Conservation (phyloP, 1,284 basidiomycete species). For the Sutorius eximius region DNA sequence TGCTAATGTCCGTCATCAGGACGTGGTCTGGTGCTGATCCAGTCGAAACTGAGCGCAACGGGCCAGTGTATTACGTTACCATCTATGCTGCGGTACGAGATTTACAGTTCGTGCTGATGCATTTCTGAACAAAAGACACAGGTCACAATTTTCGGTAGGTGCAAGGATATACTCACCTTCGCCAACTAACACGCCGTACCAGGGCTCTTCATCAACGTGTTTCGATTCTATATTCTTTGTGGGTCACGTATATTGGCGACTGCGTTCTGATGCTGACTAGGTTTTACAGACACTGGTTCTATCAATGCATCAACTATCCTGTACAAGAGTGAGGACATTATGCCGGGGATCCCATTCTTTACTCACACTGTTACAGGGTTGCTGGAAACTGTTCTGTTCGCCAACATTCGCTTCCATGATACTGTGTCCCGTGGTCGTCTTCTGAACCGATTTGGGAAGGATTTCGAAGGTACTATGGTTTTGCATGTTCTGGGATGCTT, state of each 20-base stretch:
- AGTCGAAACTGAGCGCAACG: slow-evolving; percentile 41
- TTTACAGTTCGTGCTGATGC: not conserved
- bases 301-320: slow-evolving; percentile 69
- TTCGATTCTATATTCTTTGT: slow-evolving; percentile 70
- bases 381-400: slow-evolving; percentile 84
- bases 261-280: slow-evolving; percentile 9
- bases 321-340: slow-evolving; percentile 59
- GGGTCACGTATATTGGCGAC: slow-evolving; percentile 25
- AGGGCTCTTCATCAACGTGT: slow-evolving; percentile 65
- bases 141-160: slow-evolving; percentile 44
- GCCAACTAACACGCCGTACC: slow-evolving; percentile 6
- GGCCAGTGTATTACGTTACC: slow-evolving; percentile 71
- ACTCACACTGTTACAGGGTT: slow-evolving; percentile 48
- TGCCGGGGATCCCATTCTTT: not conserved
- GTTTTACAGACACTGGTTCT: slow-evolving; percentile 56
- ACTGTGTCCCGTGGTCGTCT: slow-evolving; percentile 85
- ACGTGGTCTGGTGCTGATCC: slow-evolving; percentile 62
- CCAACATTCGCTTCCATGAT: slow-evolving; percentile 92
- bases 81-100: slow-evolving; percentile 67
- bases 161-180: not conserved
- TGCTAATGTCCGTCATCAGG: slow-evolving; percentile 37
- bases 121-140: slow-evolving; percentile 21
- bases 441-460: slow-evolving; percentile 90
- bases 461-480: slow-evolving; percentile 75
- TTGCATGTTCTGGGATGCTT: not conserved